These are phyloP conservation scores for Lipomyces sp. DNA, from an alignment of 805 yeast species.

Conservation along the genomic window DNA sequence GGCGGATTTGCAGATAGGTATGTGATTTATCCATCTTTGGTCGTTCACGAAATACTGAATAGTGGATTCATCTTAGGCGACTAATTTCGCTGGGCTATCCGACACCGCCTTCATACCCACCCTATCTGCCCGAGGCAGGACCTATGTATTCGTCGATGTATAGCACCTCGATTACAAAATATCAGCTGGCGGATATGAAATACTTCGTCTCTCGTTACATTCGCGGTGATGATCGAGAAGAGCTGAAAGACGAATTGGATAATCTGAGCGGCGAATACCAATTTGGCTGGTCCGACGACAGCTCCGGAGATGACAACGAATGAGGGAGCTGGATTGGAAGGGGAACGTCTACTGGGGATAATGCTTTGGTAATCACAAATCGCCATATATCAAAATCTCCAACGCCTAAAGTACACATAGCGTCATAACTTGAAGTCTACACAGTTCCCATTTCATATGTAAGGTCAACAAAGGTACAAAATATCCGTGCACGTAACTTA, in stretches of 20 bases:
- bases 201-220: slow-evolving; percentile 35
- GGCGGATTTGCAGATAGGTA: not conserved
- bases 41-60: not conserved
- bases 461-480: not conserved
- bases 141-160: slow-evolving; percentile 1
- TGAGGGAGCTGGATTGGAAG: not conserved
- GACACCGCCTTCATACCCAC: slow-evolving; percentile 10
- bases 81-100: slow-evolving; percentile 9
- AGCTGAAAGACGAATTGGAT: slow-evolving; percentile 56
- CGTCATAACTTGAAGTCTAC: not conserved
- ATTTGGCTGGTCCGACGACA: slow-evolving; percentile 55
- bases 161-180: not conserved
- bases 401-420: slow-evolving; percentile 4
- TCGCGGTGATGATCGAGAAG: slow-evolving; percentile 58
- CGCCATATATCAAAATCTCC: not conserved
- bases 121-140: not conserved
- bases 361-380: not conserved
- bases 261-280: slow-evolving; percentile 55
- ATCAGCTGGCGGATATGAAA: slow-evolving; percentile 11
- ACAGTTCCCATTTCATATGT: not conserved
- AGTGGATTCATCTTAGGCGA: not conserved
- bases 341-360: not conserved
- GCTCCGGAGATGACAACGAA: slow-evolving; percentile 10
- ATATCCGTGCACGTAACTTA: not conserved
- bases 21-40: not conserved